These are phyloP conservation scores for Rhizoctonia solani DNA, from an alignment of 1,284 basidiomycete genomes.

Conservation along the genomic window DNA sequence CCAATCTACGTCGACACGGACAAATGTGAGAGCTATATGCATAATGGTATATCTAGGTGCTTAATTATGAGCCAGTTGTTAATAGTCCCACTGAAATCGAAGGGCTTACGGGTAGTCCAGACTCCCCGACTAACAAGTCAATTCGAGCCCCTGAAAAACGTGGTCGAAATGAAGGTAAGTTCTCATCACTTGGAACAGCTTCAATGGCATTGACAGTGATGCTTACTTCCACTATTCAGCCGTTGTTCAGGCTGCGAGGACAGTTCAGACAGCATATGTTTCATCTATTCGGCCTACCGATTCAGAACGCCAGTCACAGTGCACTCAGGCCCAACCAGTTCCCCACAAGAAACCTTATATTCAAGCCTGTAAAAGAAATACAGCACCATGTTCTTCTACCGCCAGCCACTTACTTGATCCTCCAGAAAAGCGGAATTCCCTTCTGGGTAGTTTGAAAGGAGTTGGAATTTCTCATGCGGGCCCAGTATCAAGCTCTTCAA, in stretches of 20 bases:
- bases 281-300: too few species aligned
- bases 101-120: not conserved
- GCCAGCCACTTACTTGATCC: not conserved
- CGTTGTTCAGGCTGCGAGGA: too few species aligned
- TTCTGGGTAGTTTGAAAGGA: not conserved
- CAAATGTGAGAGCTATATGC: too few species aligned
- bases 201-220: too few species aligned
- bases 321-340: too few species aligned
- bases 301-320: too few species aligned
- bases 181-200: not conserved
- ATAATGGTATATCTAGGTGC: too few species aligned
- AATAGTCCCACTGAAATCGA: not conserved
- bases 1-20: too few species aligned
- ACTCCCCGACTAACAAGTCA: not conserved
- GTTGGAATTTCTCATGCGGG: not conserved
- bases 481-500: not conserved
- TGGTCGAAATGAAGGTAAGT: not conserved
- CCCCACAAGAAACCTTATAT: too few species aligned
- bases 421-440: not conserved
- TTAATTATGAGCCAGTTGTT: not conserved
- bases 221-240: too few species aligned
- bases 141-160: not conserved
- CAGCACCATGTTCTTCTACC: not conserved
- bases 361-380: too few species aligned
- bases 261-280: too few species aligned